A percentile compares a stretch with the other conserved stretches of the same genome.
These are phyloP conservation scores for Diutina sp. DNA, from an alignment of 1,139 yeast genomes.

Conservation along the genomic window DNA sequence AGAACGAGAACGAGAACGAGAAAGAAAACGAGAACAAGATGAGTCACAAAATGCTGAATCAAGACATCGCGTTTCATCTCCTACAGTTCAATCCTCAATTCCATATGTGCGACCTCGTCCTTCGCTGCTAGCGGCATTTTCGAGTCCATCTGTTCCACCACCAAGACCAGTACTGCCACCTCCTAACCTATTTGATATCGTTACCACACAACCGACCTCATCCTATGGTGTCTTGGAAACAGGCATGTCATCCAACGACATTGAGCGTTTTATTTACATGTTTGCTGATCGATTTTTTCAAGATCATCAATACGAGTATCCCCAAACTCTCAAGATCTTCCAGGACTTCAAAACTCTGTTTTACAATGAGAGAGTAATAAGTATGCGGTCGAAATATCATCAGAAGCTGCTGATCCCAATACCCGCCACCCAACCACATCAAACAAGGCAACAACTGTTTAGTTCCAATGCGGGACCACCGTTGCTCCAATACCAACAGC, in stretches of 20 bases:
- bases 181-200: neutral
- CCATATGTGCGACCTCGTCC: neutral
- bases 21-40: neutral
- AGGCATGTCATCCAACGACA: conserved; percentile 25
- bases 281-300: conserved; percentile 37
- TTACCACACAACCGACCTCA: neutral
- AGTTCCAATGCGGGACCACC: neutral
- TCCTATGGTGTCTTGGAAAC: conserved; percentile 3
- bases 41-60: neutral
- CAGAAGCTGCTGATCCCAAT: neutral
- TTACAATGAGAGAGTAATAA: conserved; percentile 33
- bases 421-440: neutral
- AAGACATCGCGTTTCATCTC: neutral
- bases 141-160: neutral
- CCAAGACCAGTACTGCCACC: neutral
- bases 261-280: conserved; percentile 34
- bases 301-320: conserved; percentile 31
- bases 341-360: conserved; percentile 39
- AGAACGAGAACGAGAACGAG: conserved; percentile 3
- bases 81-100: neutral
- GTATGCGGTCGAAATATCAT: conserved; percentile 10
- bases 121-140: neutral
- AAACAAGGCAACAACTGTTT: neutral
- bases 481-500: neutral
- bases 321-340: conserved; percentile 35